phyloP scores from a whole-genome alignment of 1,139 yeast species.

The Taphrina betulina region DNA sequence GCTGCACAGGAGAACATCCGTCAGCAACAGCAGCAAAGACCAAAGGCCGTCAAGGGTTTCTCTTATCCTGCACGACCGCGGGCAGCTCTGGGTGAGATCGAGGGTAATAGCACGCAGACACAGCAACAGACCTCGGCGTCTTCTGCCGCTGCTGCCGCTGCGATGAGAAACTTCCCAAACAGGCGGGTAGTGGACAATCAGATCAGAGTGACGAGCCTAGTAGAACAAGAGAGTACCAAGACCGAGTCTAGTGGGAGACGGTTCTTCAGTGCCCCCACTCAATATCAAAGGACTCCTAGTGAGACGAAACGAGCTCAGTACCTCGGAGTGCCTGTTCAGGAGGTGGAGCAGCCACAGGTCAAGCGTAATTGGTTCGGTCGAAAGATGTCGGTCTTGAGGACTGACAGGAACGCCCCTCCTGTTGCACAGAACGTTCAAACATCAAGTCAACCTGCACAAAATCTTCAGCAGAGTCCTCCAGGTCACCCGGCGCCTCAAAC shows the following conservation, averaged over 20 bases:
- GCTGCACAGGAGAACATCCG: not conserved
- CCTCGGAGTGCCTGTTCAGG: not conserved
- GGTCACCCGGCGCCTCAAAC: slow-evolving; percentile 4
- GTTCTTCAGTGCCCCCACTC: slow-evolving; percentile 28
- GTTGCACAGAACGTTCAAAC: not conserved
- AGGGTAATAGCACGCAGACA: slow-evolving; percentile 8
- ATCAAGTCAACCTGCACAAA: not conserved
- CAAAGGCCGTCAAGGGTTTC: slow-evolving; percentile 28
- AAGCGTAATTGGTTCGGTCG: slow-evolving; percentile 22
- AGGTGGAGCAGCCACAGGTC: not conserved
- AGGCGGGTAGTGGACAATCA: slow-evolving; percentile 1
- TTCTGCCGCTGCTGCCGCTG: slow-evolving; percentile 10
- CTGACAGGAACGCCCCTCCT: slow-evolving; percentile 18
- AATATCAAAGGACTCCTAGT: not conserved
- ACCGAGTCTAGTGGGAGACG: slow-evolving; percentile 7
- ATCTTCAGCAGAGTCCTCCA: slow-evolving; percentile 26
- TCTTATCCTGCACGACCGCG: slow-evolving; percentile 29
- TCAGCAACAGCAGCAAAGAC: not conserved
- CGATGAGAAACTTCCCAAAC: slow-evolving; percentile 15
- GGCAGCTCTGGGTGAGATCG: slow-evolving; percentile 22
- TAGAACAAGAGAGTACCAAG: slow-evolving; percentile 8
- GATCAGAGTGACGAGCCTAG: slow-evolving; percentile 17
- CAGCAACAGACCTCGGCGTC: slow-evolving; percentile 5
- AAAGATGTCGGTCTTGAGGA: slow-evolving; percentile 6
- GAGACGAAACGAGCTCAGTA: not conserved